Percentiles rank a stretch among this genome's conserved stretches.
These are phyloP conservation scores for Rhizomucor pusillus DNA, from an alignment of 371 early-diverging fungal species.

Conservation along the genomic window DNA sequence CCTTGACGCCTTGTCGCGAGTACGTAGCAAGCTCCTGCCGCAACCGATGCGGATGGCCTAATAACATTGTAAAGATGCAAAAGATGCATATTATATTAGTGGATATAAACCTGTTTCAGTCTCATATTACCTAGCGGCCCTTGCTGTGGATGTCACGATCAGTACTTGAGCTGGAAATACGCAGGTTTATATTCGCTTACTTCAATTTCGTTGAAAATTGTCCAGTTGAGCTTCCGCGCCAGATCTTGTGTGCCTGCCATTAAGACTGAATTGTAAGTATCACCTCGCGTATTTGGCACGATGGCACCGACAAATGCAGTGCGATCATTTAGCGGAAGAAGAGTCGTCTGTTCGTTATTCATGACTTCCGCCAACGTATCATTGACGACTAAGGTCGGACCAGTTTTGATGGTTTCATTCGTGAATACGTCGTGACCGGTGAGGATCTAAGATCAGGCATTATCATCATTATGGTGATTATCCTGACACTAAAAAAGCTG, in stretches of 20 bases:
- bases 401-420: slow-evolving; percentile 35
- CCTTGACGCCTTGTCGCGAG: slow-evolving; percentile 10
- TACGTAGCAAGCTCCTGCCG: slow-evolving; percentile 10
- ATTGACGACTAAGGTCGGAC: slow-evolving; percentile 25
- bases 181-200: no score
- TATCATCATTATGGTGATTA: no score
- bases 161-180: no score
- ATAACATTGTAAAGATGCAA: background rate
- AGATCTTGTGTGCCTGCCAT: slow-evolving; percentile 25
- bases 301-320: slow-evolving; percentile 18
- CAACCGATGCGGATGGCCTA: slow-evolving; percentile 9
- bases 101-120: background rate
- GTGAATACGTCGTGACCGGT: slow-evolving; percentile 41
- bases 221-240: slow-evolving; percentile 31
- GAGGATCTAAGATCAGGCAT: slow-evolving; percentile 13
- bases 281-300: slow-evolving; percentile 21
- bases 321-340: slow-evolving; percentile 29
- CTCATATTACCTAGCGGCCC: slow-evolving; percentile 8
- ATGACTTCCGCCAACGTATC: slow-evolving; percentile 18
- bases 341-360: slow-evolving; percentile 29
- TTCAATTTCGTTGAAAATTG: slow-evolving; percentile 17
- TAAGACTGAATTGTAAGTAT: slow-evolving; percentile 23
- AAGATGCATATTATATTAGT: background rate
- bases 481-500: no score
- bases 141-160: slow-evolving; percentile 1